Evolutionary conservation across 2,329 filamentous ascomycete genomes (phyloP).

Genomic region (Cordyceps cateniannulata): DNA sequence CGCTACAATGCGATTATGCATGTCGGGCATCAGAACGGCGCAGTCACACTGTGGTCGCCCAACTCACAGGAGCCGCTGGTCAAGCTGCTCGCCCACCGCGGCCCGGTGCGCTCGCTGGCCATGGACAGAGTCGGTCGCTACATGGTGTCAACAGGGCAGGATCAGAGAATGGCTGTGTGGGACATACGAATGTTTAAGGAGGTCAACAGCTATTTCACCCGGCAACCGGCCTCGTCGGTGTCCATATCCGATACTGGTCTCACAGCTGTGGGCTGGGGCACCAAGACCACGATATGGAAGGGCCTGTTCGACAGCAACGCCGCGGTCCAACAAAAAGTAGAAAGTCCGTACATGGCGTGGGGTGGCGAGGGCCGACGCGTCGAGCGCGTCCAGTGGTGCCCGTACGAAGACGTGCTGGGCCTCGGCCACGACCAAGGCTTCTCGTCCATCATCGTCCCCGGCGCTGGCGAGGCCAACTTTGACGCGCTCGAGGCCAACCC

Average conservation of each 20-base stretch:
- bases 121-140: conserved; percentile 87
- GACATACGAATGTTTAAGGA: conserved; percentile 92
- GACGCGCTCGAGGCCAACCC: conserved; percentile 92
- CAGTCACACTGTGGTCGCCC: conserved; percentile 92
- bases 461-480: conserved; percentile 94
- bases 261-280: conserved; percentile 87
- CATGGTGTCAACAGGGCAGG: conserved; percentile 91
- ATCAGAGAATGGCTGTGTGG: conserved; percentile 90
- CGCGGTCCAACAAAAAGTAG: conserved; percentile 68
- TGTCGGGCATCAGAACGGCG: conserved; percentile 89
- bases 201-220: conserved; percentile 81
- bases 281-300: conserved; percentile 83
- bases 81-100: conserved; percentile 82
- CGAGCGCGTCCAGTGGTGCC: conserved; percentile 84
- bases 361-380: conserved; percentile 77
- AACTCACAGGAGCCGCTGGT: conserved; percentile 82
- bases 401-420: conserved; percentile 88
- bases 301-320: conserved; percentile 73
- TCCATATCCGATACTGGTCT: conserved; percentile 84
- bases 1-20: conserved; percentile 88
- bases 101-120: conserved; percentile 78
- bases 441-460: conserved; percentile 82
- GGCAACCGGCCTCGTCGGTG: conserved; percentile 74
- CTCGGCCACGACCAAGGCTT: conserved; percentile 81
- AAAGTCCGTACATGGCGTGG: conserved; percentile 90